Base-by-base conservation (phyloP, 257 asterid species). In the Verbena officinalis region DNA sequence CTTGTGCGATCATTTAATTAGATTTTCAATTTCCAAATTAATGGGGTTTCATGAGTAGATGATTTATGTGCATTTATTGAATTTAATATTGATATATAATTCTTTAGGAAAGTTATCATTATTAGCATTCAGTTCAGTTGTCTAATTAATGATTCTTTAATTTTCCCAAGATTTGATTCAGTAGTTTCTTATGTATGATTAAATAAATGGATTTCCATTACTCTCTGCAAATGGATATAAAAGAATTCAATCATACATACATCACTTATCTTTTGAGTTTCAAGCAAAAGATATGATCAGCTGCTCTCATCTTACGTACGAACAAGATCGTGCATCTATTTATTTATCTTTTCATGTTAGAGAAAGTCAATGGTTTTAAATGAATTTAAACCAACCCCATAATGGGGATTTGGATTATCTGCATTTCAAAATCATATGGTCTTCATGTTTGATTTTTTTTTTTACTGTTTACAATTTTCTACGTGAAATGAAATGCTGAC, bases 41-140 rank as follows among this genome's bases (percentile, higher is more conserved):
- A 34, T 34, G 31, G 49, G 50, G 22, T 59, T 43, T 64, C 33
- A 63, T 51, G 52, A 40, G 55, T 15, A 0, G 42, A 51, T 72
- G 12, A 43, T 58, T 63, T 64, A 12, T 31, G 53, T 56, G 64
- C 77, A 61, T 68, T 68, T 17, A 54, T 20, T 76, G 58, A 50
- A 21, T 53, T 70, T 60, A 58, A 54, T 56, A 27, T 36, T 44
- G 61, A 11, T 64, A 2, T 27, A 42, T 68, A 33, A 40, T 22
- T 46, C 21, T 31, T 61, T 19, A 17, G 46, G 59, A 9, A 70
- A 54, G 17, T 11, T 7, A 23, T 34, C 44, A 34, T 33, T 40
- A 20, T 43, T 27, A 31, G 7, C 56, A 60, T 51, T 53, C 20
- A 60, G 7, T 52, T 20, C 30, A 42, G 19, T 27, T 70, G 64